A percentile compares a stretch with the other conserved stretches of the same genome.
These are phyloP conservation scores for Desmodesmus armatus DNA, from an alignment of 139 green algal genomes.

Conservation along the genomic window DNA sequence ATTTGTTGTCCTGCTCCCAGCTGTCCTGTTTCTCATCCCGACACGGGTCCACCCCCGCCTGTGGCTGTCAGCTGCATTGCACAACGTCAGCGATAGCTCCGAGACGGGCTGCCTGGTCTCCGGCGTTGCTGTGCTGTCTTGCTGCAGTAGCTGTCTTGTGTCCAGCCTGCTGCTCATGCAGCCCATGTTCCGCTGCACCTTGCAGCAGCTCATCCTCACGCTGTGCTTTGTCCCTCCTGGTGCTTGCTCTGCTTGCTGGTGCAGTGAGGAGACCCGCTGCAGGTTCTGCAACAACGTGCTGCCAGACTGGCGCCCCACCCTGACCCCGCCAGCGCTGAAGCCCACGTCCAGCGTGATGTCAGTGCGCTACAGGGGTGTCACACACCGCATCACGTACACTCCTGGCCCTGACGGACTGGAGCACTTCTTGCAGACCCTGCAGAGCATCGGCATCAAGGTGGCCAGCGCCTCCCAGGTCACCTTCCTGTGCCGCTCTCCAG, in stretches of 20 bases:
- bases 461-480: conserved; percentile 43
- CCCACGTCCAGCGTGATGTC: conserved; percentile 45
- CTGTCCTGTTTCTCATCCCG: no score
- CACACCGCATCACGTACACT: conserved; percentile 45
- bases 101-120: no score
- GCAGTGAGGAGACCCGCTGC: conserved; percentile 49
- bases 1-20: background rate
- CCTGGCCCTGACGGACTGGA: conserved; percentile 47
- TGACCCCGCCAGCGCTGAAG: conserved; percentile 41
- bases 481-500: conserved; percentile 49
- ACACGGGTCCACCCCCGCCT: no score
- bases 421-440: conserved; percentile 51
- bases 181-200: no score
- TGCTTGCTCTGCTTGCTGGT: background rate
- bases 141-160: background rate
- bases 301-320: conserved; percentile 46
- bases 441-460: conserved; percentile 50
- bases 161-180: background rate
- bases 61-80: no score
- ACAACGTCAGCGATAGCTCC: no score
- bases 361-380: conserved; percentile 47
- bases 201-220: no score
- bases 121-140: no score
- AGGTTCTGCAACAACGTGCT: conserved; percentile 44
- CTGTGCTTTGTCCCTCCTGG: no score